Conservation (phyloP, 805 yeast species). For the Saccharomycopsis fibuligera region DNA sequence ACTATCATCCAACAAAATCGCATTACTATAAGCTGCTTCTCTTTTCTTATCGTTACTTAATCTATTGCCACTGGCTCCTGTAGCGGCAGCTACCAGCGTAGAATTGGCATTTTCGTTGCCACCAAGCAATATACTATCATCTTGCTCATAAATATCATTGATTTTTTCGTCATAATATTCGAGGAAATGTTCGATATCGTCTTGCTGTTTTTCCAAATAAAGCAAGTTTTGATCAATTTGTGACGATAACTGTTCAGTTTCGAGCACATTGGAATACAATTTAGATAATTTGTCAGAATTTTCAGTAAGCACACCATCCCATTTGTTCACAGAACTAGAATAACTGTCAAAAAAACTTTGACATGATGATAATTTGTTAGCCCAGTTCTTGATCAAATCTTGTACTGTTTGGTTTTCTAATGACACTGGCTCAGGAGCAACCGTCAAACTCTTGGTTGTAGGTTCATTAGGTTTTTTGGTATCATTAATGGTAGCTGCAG, state of each 20-base stretch:
- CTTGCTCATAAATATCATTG: conserved; percentile 30
- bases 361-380: conserved; percentile 70
- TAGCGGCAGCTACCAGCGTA: conserved; percentile 23
- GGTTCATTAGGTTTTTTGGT: conserved; percentile 15
- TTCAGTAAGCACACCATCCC: conserved; percentile 80
- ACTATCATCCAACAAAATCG: conserved; percentile 77
- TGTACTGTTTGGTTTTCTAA: conserved; percentile 88
- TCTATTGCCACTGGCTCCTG: conserved; percentile 19
- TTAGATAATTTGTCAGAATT: conserved; percentile 82
- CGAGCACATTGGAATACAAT: conserved; percentile 66
- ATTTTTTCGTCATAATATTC: conserved; percentile 78
- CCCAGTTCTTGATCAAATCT: conserved; percentile 90
- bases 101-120: conserved; percentile 32
- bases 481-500: background rate
- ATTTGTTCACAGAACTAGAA: conserved; percentile 65
- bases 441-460: conserved; percentile 42
- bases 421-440: conserved; percentile 64
- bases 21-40: conserved; percentile 81
- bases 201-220: conserved; percentile 87
- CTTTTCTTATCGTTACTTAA: conserved; percentile 61
- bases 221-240: conserved; percentile 82
- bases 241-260: conserved; percentile 79
- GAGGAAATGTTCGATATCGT: conserved; percentile 76
- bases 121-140: conserved; percentile 21
- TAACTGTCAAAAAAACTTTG: conserved; percentile 69